A percentile compares a stretch with the other conserved stretches of the same genome.
phyloP scores from a whole-genome alignment of 2,329 filamentous ascomycete species.

The Hyphodiscus sp. region DNA sequence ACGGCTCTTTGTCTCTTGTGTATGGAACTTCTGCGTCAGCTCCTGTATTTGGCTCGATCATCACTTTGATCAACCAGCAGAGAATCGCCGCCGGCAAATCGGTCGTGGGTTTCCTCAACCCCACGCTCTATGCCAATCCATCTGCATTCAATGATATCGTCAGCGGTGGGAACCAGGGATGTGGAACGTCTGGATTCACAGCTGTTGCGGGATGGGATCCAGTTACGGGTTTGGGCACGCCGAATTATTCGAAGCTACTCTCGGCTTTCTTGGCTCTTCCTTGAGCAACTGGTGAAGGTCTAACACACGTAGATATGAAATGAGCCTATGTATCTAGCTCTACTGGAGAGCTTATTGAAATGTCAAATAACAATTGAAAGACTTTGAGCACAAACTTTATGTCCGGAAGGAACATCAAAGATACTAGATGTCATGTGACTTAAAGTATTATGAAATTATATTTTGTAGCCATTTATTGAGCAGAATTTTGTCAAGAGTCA shows the following conservation, averaged over 20 bases:
- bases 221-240: neutral
- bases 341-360: too few relatives aligned
- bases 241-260: neutral
- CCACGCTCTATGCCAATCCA: conserved; percentile 9
- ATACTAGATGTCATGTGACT: too few relatives aligned
- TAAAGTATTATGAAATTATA: too few relatives aligned
- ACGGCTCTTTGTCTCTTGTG: conserved; percentile 37
- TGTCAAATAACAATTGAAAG: too few relatives aligned
- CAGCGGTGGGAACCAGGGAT: neutral
- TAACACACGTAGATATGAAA: too few relatives aligned
- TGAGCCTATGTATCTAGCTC: too few relatives aligned
- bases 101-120: neutral
- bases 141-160: neutral
- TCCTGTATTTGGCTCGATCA: conserved; percentile 37
- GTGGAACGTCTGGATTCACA: neutral
- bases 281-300: neutral
- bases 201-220: neutral
- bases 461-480: too few relatives aligned
- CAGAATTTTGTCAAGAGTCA: too few relatives aligned
- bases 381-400: too few relatives aligned
- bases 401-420: too few relatives aligned
- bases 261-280: neutral
- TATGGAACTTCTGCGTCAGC: conserved; percentile 45
- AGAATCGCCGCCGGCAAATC: neutral
- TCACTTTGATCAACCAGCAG: conserved; percentile 48